Base-by-base conservation (phyloP, 1,139 yeast genomes). In the Lodderomyces orthopsilosis region DNA sequence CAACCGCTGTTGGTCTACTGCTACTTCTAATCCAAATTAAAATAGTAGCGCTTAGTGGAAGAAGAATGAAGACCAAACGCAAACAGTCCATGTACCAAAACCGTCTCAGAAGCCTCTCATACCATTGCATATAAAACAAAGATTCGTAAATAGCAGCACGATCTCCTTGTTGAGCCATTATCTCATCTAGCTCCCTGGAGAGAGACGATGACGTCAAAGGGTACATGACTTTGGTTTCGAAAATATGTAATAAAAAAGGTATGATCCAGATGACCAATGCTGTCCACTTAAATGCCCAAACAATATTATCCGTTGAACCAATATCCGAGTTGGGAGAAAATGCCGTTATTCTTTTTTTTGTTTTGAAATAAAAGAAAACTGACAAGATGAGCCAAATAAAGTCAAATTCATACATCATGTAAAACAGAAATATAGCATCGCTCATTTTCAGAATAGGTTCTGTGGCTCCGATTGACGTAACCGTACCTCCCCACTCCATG, bases 261-360 rank as follows among this genome's bases (percentile, higher is more conserved):
- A 65, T 44, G 1, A 65, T 51, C 40, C 66, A 60, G 15, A 68
- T 59, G 18, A 65, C 54, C 18, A 54, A 42, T 13, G 68, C 51
- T 1, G 73, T 65, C 33, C 51, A 52, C 42, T 57, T 58, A 47
- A 65, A 68, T 2, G 71, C 59, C 12, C 45, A 47, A n/a, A 50
- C 46, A 9, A 65, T 53, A 22, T 48, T 50, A 15, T 55, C 58
- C 7, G 50, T 51, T 14, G 56, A 54, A 27, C 54, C 49, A 8
- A 52, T 53, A n/a, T 52, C 51, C 12, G 41, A 42, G 9, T 56
- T 40, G 9, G 62, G 57, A 1, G 74, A 70, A 50, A 65, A 68
- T 23, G 58, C 56, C 15, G 55, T 53, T 22, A 68, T 59, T 14
- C 57, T 45, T 41, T 58, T 62, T 40, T 57, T 59, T 9, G 74